Evolutionary conservation across 345 rosid genomes (phyloP), one percentile per base, ranked within the genome.

Genomic region (Eucalyptus brandiana): DNA sequence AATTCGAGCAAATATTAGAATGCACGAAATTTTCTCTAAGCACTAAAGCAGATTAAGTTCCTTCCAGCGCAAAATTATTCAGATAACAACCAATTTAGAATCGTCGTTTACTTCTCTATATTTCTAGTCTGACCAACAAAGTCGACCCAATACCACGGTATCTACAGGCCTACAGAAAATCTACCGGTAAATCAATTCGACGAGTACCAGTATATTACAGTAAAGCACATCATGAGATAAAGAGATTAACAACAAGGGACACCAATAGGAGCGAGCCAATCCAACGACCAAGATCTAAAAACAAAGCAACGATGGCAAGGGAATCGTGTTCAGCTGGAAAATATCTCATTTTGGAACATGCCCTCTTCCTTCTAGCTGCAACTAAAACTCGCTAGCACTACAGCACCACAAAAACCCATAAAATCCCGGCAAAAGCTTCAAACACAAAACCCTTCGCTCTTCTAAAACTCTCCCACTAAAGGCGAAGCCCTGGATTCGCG

Each of bases 141-240:
- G 12, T 21, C 28, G 2, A 37, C 47, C 83, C 83, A 5, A 3
- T 37, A 37, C 47, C 83, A 37, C 16, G 9, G 8, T 37, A 11
- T 37, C 83, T 37, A 10, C 37, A 37, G 28, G 15, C 2, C 83
- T 19, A 21, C 28, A 19, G 2, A 76, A 76, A 72, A 72, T 19
- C 45, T 37, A 5, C 28, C 81, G 3, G 23, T 10, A 10, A 15
- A 19, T 76, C 47, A 37, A 11, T 3, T 37, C 17, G 4, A 72
- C 2, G 2, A 19, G 28, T 6, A 72, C 44, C 1, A 0, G 28
- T 6, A 6, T 19, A 37, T 10, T 37, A 72, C 15, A 10, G 13
- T 5, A 72, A 6, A 37, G 45, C 83, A 10, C 45, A 4, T 72
- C 45, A 72, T 19, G 3, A 69, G 24, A 69, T 32, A 18, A 69